Conservation (phyloP, 495 filamentous ascomycete genomes). For the Penicillium silybi region DNA sequence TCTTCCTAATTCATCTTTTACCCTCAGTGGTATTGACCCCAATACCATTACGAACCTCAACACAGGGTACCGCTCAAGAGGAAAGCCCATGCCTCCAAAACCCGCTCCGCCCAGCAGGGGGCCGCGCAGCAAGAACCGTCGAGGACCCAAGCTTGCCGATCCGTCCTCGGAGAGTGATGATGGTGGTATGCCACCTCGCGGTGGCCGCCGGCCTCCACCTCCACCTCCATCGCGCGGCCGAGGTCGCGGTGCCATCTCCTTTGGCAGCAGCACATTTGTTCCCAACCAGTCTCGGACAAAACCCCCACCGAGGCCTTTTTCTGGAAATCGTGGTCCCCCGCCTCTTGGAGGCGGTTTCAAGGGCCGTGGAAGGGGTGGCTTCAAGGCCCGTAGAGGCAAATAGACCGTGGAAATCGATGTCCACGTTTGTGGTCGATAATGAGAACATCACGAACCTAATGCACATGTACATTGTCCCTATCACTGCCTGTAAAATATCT, state of each 20-base stretch:
- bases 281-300: slow-evolving; percentile 5
- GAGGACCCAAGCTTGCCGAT: neutral
- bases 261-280: slow-evolving; percentile 10
- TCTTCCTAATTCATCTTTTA: slow-evolving; percentile 30
- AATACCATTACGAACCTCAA: slow-evolving; percentile 36
- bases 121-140: slow-evolving; percentile 13
- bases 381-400: slow-evolving; percentile 1
- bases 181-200: slow-evolving; percentile 14
- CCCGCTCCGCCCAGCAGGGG: slow-evolving; percentile 3
- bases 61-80: neutral
- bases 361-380: slow-evolving; percentile 3
- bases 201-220: slow-evolving; percentile 17
- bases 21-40: slow-evolving; percentile 33
- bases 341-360: slow-evolving; percentile 11
- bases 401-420: neutral
- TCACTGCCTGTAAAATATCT: neutral
- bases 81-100: neutral
- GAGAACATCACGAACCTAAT: neutral
- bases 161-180: slow-evolving; percentile 12
- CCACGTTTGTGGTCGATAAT: neutral
- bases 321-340: slow-evolving; percentile 6
- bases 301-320: slow-evolving; percentile 1
- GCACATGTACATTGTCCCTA: neutral
- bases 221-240: slow-evolving; percentile 17
- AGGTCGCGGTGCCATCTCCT: slow-evolving; percentile 28